phyloP scores from a whole-genome alignment of 1,284 basidiomycete species.

The Ceratobasidium sp. region DNA sequence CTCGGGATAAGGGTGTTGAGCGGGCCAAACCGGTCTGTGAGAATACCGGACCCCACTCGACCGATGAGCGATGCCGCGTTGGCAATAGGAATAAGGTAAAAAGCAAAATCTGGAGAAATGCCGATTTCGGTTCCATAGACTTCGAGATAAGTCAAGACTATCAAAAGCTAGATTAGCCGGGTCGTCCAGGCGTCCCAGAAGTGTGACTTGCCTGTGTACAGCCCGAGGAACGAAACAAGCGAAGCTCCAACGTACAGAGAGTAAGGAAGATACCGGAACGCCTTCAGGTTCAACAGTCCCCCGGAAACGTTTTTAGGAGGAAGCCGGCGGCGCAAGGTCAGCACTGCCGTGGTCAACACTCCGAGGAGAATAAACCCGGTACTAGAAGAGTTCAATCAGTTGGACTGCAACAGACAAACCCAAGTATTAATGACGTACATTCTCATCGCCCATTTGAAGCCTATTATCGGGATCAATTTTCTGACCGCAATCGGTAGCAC shows the following conservation, averaged over 20 bases:
- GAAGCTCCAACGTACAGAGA: slow-evolving; percentile 56
- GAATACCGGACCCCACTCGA: slow-evolving; percentile 53
- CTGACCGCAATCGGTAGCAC: slow-evolving; percentile 55
- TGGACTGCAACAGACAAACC: no score
- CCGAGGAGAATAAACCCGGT: slow-evolving; percentile 59
- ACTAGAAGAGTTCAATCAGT: slow-evolving; percentile 43
- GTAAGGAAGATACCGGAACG: slow-evolving; percentile 59
- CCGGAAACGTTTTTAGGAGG: slow-evolving; percentile 59
- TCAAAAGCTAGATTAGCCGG: background rate
- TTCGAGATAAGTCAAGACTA: slow-evolving; percentile 61
- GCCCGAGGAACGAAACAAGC: slow-evolving; percentile 61
- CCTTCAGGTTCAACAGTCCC: slow-evolving; percentile 58
- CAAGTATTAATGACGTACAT: no score
- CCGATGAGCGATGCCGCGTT: slow-evolving; percentile 57
- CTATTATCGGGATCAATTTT: slow-evolving; percentile 53
- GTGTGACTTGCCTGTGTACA: slow-evolving; percentile 61
- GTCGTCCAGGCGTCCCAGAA: slow-evolving; percentile 48
- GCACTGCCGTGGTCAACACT: slow-evolving; percentile 53
- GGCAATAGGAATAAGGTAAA: slow-evolving; percentile 59
- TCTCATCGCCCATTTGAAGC: slow-evolving; percentile 41
- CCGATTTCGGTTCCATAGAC: slow-evolving; percentile 53
- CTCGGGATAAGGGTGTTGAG: slow-evolving; percentile 65
- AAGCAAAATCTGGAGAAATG: slow-evolving; percentile 51
- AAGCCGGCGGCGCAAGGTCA: slow-evolving; percentile 60
- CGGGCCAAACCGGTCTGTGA: slow-evolving; percentile 56